Conservation (phyloP, 352 stramenopile species). For the Pilasporangium apinafurcum region DNA sequence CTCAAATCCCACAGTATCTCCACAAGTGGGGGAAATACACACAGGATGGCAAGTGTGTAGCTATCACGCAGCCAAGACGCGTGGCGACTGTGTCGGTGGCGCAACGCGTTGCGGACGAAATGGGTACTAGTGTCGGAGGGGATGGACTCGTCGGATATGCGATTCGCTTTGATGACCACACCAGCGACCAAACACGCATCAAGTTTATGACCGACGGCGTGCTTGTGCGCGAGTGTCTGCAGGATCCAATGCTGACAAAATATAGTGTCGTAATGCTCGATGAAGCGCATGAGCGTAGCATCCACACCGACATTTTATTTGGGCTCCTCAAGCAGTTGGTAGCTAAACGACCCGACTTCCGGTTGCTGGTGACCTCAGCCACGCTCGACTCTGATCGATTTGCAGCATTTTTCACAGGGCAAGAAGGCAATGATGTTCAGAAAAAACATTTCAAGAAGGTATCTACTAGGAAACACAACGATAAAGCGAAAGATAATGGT, state of each 20-base stretch:
- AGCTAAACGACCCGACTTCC: conserved; percentile 66
- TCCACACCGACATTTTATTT: conserved; percentile 99
- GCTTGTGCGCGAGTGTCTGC: conserved; percentile 73
- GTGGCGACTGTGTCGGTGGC: conserved; percentile 98
- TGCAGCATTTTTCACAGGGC: conserved; percentile 69
- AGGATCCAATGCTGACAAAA: conserved; percentile 56
- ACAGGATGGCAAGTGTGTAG: conserved; percentile 27
- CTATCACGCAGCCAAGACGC: conserved; percentile 90
- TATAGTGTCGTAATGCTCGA: conserved; percentile 93
- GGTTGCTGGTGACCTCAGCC: conserved; percentile 92
- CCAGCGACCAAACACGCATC: conserved; percentile 45
- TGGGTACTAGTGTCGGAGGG: conserved; percentile 55
- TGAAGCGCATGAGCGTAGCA: conserved; percentile 97
- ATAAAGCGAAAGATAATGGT: not conserved
- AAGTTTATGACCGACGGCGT: conserved; percentile 86
- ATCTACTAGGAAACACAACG: not conserved
- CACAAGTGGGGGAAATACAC: conserved; percentile 14
- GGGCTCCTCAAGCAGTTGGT: conserved; percentile 87
- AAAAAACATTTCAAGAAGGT: conserved; percentile 8
- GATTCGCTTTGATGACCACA: conserved; percentile 97
- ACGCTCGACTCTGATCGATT: conserved; percentile 89
- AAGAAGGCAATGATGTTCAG: conserved; percentile 1
- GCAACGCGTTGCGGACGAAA: conserved; percentile 95
- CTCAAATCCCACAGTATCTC: conserved; percentile 79
- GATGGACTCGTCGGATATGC: conserved; percentile 88